Percentiles rank a stretch among this genome's conserved stretches.
phyloP scores from a whole-genome alignment of 139 green algal species.

The Closterium sp. region DNA sequence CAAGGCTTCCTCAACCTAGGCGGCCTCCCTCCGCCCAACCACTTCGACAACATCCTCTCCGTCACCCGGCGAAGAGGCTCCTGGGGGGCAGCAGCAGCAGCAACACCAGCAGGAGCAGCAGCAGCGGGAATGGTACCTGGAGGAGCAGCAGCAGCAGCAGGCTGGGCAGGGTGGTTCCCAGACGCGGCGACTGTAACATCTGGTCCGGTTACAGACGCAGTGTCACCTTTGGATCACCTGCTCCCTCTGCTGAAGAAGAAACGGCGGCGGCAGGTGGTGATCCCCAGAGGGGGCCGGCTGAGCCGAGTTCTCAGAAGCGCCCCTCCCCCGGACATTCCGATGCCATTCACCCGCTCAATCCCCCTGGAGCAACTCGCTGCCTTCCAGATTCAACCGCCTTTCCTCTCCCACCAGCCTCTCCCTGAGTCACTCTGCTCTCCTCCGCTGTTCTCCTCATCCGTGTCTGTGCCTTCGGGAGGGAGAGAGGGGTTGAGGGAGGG shows the following conservation, averaged over 20 bases:
- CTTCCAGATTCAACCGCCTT: neutral
- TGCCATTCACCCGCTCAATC: neutral
- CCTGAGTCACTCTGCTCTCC: neutral
- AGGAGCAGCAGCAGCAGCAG: neutral
- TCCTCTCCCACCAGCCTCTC: neutral
- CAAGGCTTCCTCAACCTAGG: neutral
- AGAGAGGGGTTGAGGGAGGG: neutral
- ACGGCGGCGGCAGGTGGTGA: neutral
- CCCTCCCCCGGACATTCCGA: neutral
- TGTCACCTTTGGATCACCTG: neutral
- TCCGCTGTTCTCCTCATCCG: neutral
- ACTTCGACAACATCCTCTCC: neutral
- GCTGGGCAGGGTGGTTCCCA: neutral
- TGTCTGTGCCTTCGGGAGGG: neutral
- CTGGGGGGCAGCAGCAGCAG: neutral
- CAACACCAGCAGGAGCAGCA: neutral
- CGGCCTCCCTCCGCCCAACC: neutral
- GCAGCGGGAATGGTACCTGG: neutral
- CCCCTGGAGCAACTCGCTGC: neutral
- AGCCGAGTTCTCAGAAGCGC: neutral
- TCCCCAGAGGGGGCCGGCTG: neutral
- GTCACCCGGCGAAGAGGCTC: neutral
- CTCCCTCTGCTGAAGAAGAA: conserved; percentile 4
- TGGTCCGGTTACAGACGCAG: neutral
- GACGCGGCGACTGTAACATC: neutral